A percentile compares a stretch with the other conserved stretches of the same genome.
These are phyloP conservation scores for Escovopsis sp. DNA, from an alignment of 2,329 filamentous ascomycete genomes.

Conservation along the genomic window DNA sequence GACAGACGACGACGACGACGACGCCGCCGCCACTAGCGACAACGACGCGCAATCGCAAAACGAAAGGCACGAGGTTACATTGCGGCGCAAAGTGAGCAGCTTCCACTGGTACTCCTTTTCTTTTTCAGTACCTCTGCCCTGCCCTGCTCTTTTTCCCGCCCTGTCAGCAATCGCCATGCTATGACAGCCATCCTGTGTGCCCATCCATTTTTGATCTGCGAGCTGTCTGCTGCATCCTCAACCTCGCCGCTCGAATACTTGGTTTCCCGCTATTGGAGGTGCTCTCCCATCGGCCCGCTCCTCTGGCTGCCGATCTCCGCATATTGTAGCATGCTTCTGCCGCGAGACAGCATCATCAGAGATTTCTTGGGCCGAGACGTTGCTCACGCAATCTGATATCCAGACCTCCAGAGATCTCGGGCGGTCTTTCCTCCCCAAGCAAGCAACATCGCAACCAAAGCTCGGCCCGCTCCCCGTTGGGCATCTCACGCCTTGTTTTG, in stretches of 20 bases:
- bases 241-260: background rate
- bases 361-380: constrained; percentile 1
- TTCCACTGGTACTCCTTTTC: background rate
- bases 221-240: constrained; percentile 1
- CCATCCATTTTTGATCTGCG: background rate
- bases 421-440: background rate
- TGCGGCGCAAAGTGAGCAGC: constrained; percentile 3
- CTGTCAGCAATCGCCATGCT: constrained; percentile 4
- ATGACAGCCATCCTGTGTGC: constrained; percentile 4
- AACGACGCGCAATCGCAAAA: background rate
- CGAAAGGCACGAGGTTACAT: background rate
- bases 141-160: background rate
- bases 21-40: background rate
- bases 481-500: background rate
- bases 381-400: background rate
- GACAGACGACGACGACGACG: background rate
- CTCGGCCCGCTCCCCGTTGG: constrained; percentile 1
- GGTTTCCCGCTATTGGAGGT: constrained; percentile 3
- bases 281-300: constrained; percentile 4
- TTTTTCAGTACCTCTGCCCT: background rate
- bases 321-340: background rate
- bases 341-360: background rate
- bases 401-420: too few species aligned
- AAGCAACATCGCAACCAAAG: background rate
- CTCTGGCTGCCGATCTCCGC: constrained; percentile 4